phyloP scores from a whole-genome alignment of 148 eudicot species.

The Nepenthes mirabilis region DNA sequence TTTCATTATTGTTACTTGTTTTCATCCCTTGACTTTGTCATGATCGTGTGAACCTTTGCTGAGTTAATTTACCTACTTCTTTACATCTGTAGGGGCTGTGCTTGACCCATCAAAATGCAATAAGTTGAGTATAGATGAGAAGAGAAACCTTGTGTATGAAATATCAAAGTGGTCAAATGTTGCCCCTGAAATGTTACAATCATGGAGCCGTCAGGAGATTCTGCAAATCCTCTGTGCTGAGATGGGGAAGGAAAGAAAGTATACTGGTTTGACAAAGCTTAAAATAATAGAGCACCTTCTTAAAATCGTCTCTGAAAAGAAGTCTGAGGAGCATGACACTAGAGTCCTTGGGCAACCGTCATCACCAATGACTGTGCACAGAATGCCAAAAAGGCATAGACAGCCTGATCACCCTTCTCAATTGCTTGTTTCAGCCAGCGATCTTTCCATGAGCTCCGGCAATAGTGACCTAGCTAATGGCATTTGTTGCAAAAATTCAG shows the following conservation, averaged over 20 bases:
- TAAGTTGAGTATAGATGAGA: constrained; percentile 64
- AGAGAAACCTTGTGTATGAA: constrained; percentile 60
- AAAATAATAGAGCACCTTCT: constrained; percentile 76
- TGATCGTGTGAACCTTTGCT: background rate
- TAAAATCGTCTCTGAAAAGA: constrained; percentile 58
- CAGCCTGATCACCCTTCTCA: constrained; percentile 44
- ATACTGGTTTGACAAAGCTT: constrained; percentile 70
- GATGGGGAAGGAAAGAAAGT: constrained; percentile 88
- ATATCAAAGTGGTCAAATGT: constrained; percentile 56
- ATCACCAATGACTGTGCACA: constrained; percentile 17
- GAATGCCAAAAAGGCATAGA: constrained; percentile 40
- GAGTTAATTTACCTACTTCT: background rate
- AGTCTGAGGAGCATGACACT: constrained; percentile 13
- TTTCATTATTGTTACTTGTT: background rate
- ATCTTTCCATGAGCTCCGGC: constrained; percentile 9
- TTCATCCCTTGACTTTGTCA: constrained; percentile 7
- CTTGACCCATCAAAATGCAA: constrained; percentile 55
- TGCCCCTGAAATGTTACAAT: constrained; percentile 49
- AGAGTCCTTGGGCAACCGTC: constrained; percentile 9
- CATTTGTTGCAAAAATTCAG: constrained; percentile 55
- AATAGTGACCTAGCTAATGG: constrained; percentile 12
- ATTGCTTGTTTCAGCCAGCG: constrained; percentile 17
- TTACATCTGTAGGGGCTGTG: constrained; percentile 25
- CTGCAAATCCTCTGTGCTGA: constrained; percentile 66
- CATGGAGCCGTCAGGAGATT: constrained; percentile 85